Base-by-base conservation (phyloP, 2,329 filamentous ascomycete species). In the Sporothrix protearum region DNA sequence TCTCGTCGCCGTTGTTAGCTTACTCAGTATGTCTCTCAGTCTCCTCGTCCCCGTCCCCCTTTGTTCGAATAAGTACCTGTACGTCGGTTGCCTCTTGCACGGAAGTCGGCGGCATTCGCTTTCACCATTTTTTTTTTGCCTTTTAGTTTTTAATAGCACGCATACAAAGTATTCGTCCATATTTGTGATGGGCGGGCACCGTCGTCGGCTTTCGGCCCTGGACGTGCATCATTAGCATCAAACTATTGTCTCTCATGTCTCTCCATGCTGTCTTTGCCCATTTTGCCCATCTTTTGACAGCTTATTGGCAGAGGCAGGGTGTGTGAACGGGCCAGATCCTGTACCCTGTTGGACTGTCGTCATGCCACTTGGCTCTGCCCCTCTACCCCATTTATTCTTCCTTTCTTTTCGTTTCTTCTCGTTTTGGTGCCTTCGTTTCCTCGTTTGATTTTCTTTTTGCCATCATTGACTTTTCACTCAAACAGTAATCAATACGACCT, bases 331-430 rank as follows among this genome's bases (percentile, higher is more conserved):
- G 33, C 42, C 45, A 33, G 30, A 19, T 53, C 30, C 22, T 51
- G 47, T 39, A 68, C 47, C 66, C 49, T 55, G 47, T 55, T 68
- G 66, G 25, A 47, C 45, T 36, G 66, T 68, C n/a, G 66, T 55
- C 66, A 68, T 68, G 66, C 66, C 49, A 68, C 66, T 55, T 68
- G 63, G 63, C 63, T 4, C 42, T 66, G 39, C 61, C 61, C 61
- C 61, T 66, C 30, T n/a, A 66, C 16, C 7, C 14, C 4, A 49
- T 67, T 19, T n/a, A 8, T n/a, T 12, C 25, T 49, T 33, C 16
- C n/a, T n/a, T 39, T n/a, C n/a, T 61, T 36, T 36, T 36, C 33
- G 3, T 36, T 36, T n/a, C 30, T 22, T 39, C 14, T 22, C 42
- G 42, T 47, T 47, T 47, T 47, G 14, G 42, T 47, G 39, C 25